A percentile compares a stretch with the other conserved stretches of the same genome.
Evolutionary conservation across 192 early-diverging fungal species (phyloP).

Genomic region (Tieghemiomyces parasiticus): DNA sequence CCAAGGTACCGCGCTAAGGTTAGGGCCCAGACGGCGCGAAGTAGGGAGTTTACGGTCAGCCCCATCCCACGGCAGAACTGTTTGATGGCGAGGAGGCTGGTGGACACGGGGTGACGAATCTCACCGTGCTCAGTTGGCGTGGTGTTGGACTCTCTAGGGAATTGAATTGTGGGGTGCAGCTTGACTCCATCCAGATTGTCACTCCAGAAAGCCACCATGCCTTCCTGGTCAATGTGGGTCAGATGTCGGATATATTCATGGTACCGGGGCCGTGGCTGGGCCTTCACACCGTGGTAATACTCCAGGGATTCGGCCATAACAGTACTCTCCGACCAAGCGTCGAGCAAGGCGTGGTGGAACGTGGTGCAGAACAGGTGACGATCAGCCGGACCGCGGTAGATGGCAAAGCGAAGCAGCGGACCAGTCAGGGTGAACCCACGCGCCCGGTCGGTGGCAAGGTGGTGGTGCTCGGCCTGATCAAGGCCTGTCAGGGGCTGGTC

Average conservation of each 20-base stretch:
- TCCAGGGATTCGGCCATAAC: neutral
- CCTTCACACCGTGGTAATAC: neutral
- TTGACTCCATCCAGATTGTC: neutral
- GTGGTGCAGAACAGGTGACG: too few relatives aligned
- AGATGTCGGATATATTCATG: neutral
- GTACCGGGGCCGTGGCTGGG: neutral
- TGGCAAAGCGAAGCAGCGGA: too few relatives aligned
- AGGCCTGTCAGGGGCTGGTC: too few relatives aligned
- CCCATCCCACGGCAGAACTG: neutral
- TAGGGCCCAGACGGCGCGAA: slow-evolving; percentile 5
- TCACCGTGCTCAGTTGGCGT: too few relatives aligned
- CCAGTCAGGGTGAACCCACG: too few relatives aligned
- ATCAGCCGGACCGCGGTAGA: too few relatives aligned
- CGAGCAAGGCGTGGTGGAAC: neutral
- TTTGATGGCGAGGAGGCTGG: neutral
- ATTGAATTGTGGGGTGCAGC: neutral
- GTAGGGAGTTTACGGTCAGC: slow-evolving; percentile 2
- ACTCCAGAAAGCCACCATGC: neutral
- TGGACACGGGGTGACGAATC: neutral
- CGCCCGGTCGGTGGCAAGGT: too few relatives aligned
- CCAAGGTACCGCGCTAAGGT: neutral
- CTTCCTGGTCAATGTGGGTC: neutral
- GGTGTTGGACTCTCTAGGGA: neutral
- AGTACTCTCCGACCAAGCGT: neutral
- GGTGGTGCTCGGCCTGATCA: too few relatives aligned